phyloP scores from a whole-genome alignment of 495 filamentous ascomycete genomes.

The Haplographium delicatum region DNA sequence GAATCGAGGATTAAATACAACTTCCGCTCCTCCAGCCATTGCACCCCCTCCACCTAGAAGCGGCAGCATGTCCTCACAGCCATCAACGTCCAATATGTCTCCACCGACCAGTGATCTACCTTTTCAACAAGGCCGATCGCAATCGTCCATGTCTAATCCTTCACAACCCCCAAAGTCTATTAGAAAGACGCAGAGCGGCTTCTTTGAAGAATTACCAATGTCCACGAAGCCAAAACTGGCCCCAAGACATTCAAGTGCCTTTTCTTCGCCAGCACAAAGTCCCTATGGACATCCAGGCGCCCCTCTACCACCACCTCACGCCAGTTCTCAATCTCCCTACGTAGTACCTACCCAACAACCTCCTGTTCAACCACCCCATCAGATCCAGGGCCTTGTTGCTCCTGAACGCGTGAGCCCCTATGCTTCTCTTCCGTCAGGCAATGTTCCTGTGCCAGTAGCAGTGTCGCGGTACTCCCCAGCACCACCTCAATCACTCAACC shows the following conservation, averaged over 20 bases:
- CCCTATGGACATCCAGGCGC: constrained; percentile 25
- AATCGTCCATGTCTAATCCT: constrained; percentile 7
- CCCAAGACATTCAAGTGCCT: constrained; percentile 49
- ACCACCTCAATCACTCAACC: constrained; percentile 32
- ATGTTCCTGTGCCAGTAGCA: constrained; percentile 35
- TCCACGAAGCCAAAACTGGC: constrained; percentile 50
- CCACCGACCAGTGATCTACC: constrained; percentile 33
- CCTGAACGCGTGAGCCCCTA: constrained; percentile 62
- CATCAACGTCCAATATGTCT: constrained; percentile 30
- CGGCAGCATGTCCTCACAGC: constrained; percentile 50
- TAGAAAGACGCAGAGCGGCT: constrained; percentile 43
- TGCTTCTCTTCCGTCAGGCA: constrained; percentile 32
- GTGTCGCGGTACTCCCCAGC: constrained; percentile 58
- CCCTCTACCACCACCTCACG: constrained; percentile 17
- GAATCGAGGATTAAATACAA: constrained; percentile 11
- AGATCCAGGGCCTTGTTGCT: constrained; percentile 38
- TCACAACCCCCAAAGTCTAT: constrained; percentile 25
- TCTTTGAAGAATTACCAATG: constrained; percentile 86
- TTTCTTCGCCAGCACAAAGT: constrained; percentile 24
- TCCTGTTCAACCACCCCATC: constrained; percentile 25
- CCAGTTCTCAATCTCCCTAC: constrained; percentile 8
- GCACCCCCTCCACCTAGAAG: constrained; percentile 38
- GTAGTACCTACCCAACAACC: constrained; percentile 28
- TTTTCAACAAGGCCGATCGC: constrained; percentile 23
- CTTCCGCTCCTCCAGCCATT: constrained; percentile 1